These are phyloP conservation scores for Solanum chiquidenum DNA, from an alignment of 257 asterid species.

Conservation along the genomic window DNA sequence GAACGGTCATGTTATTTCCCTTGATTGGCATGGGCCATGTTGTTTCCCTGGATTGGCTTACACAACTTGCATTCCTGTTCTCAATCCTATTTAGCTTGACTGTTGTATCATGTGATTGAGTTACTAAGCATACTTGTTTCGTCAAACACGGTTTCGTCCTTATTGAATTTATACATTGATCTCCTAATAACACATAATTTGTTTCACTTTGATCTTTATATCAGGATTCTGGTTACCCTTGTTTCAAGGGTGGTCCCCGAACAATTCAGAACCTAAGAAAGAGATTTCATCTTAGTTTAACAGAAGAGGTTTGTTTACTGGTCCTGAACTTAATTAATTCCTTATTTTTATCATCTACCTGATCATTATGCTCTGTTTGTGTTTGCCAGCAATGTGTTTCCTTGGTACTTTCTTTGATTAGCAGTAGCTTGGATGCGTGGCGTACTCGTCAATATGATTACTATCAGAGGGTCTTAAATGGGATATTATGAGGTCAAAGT, in stretches of 20 bases:
- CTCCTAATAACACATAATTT: neutral
- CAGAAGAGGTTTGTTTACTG: slow-evolving; percentile 76
- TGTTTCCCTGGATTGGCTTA: neutral
- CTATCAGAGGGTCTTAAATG: slow-evolving; percentile 92
- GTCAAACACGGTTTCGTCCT: neutral
- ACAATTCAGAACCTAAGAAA: slow-evolving; percentile 97
- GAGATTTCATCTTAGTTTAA: slow-evolving; percentile 91
- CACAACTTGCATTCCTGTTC: neutral
- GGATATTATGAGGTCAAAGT: slow-evolving; percentile 58
- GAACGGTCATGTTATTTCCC: neutral
- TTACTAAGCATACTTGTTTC: neutral
- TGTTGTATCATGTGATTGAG: neutral
- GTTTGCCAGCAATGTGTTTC: slow-evolving; percentile 91
- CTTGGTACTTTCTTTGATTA: slow-evolving; percentile 93
- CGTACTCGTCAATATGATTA: slow-evolving; percentile 95
- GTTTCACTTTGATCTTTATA: neutral
- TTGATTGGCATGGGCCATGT: neutral
- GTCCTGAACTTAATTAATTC: neutral
- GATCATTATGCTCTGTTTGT: slow-evolving; percentile 3
- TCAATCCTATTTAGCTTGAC: neutral
- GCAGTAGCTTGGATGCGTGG: slow-evolving; percentile 99
- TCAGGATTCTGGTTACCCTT: slow-evolving; percentile 97
- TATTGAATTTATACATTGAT: neutral
- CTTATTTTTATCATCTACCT: neutral
- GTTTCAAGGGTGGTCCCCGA: slow-evolving; percentile 95